These are phyloP conservation scores for Clonostachys rosea DNA, from an alignment of 2,329 filamentous ascomycete species.

Conservation along the genomic window DNA sequence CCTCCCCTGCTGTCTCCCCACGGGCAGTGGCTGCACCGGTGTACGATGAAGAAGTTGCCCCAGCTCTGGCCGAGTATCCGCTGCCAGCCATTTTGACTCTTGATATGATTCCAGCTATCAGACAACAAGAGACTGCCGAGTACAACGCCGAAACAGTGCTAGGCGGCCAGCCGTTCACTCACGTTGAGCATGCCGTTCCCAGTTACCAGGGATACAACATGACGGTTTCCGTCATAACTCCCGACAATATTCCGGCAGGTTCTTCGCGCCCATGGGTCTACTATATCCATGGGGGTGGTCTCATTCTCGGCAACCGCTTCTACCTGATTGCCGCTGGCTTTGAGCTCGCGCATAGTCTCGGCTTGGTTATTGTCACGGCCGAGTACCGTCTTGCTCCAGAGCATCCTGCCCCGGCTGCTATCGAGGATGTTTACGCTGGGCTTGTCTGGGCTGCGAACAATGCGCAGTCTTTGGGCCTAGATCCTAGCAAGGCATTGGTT, in stretches of 20 bases:
- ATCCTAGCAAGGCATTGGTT: conserved; percentile 28
- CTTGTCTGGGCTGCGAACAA: conserved; percentile 29
- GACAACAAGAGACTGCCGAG: no score
- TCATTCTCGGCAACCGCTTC: conserved; percentile 12
- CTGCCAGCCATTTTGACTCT: no score
- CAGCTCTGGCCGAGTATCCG: no score
- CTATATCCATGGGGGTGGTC: conserved; percentile 12
- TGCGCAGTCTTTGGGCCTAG: conserved; percentile 29
- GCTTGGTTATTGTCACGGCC: background rate
- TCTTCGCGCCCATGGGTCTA: conserved; percentile 6
- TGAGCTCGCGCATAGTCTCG: background rate
- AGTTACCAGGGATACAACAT: conserved; percentile 2
- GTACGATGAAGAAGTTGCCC: no score
- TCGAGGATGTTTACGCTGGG: conserved; percentile 15
- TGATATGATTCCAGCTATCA: no score
- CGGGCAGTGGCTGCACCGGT: no score
- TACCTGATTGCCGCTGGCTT: conserved; percentile 8
- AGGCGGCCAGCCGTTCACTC: conserved; percentile 8
- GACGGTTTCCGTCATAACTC: conserved; percentile 8
- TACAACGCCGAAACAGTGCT: no score
- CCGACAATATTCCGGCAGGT: conserved; percentile 1
- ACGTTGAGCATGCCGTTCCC: conserved; percentile 9
- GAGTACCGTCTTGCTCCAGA: background rate
- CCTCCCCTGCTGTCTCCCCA: no score
- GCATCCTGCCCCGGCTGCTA: conserved; percentile 1